A percentile compares a stretch with the other conserved stretches of the same genome.
These are phyloP conservation scores for Neurospora terricola DNA, from an alignment of 495 filamentous ascomycete species.

Conservation along the genomic window DNA sequence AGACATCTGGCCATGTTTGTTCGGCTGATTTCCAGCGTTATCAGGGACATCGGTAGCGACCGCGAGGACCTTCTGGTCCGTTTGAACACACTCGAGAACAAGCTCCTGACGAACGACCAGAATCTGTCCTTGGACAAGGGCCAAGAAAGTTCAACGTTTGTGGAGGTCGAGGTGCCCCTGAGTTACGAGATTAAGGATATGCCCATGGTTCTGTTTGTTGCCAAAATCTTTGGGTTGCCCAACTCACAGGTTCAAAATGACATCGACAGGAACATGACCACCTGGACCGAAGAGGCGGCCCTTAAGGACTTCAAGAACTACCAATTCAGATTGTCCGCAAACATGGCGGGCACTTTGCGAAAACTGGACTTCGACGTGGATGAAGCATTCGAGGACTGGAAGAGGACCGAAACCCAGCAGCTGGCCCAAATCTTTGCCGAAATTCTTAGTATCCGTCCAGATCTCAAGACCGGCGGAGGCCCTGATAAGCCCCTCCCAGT, in stretches of 20 bases:
- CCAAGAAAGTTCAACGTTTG: slow-evolving; percentile 47
- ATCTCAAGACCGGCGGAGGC: slow-evolving; percentile 55
- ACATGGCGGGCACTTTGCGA: slow-evolving; percentile 66
- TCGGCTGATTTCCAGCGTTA: slow-evolving; percentile 66
- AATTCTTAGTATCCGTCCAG: slow-evolving; percentile 77
- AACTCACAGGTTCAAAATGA: slow-evolving; percentile 71
- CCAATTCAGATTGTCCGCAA: slow-evolving; percentile 69
- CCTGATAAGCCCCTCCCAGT: slow-evolving; percentile 37
- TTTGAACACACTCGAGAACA: slow-evolving; percentile 76
- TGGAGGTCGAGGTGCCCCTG: slow-evolving; percentile 70
- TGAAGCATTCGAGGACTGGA: slow-evolving; percentile 85
- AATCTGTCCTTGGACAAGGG: slow-evolving; percentile 55
- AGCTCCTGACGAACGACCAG: slow-evolving; percentile 90
- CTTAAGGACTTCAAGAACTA: slow-evolving; percentile 88
- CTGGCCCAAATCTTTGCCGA: slow-evolving; percentile 87
- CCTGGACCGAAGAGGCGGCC: slow-evolving; percentile 88
- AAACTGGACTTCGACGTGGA: slow-evolving; percentile 85
- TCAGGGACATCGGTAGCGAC: slow-evolving; percentile 65
- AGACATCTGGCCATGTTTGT: slow-evolving; percentile 93
- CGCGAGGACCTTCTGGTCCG: slow-evolving; percentile 72
- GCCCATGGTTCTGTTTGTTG: slow-evolving; percentile 80
- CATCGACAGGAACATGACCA: slow-evolving; percentile 65
- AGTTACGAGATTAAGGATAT: slow-evolving; percentile 95
- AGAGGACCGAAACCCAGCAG: slow-evolving; percentile 69
- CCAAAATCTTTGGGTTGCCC: slow-evolving; percentile 70